These are phyloP conservation scores for Cryptococcus wingfieldii DNA, from an alignment of 1,284 basidiomycete genomes.

Conservation along the genomic window DNA sequence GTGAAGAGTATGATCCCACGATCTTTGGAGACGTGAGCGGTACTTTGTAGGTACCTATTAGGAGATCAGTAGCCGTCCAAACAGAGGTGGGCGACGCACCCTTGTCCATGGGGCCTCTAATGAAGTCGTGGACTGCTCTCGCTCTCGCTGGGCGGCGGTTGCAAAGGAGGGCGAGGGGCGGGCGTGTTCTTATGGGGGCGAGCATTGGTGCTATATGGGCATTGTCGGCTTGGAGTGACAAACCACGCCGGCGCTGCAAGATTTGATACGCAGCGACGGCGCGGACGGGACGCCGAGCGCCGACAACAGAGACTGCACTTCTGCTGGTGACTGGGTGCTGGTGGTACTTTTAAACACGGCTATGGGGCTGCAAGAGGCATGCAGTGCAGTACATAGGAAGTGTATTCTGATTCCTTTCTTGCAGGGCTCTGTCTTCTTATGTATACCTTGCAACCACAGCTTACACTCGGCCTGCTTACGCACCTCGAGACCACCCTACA, in stretches of 20 bases:
- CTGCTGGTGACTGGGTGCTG: too few species aligned
- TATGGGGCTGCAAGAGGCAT: too few species aligned
- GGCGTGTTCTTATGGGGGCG: background rate
- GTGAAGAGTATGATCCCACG: conserved; percentile 68
- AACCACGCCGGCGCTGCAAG: background rate
- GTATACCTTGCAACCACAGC: background rate
- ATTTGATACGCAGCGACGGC: background rate
- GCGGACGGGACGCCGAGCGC: too few species aligned
- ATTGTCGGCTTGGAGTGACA: background rate
- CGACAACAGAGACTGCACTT: too few species aligned
- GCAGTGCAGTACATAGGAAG: too few species aligned
- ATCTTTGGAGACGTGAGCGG: conserved; percentile 49
- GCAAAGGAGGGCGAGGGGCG: background rate
- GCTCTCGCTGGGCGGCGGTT: background rate
- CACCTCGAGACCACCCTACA: background rate
- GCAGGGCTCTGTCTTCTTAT: too few species aligned
- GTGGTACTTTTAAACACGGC: too few species aligned
- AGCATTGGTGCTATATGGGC: background rate
- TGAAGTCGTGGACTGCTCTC: conserved; percentile 26
- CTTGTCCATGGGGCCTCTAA: conserved; percentile 31
- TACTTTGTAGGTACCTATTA: conserved; percentile 41
- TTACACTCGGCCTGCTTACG: background rate
- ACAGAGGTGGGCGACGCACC: conserved; percentile 11
- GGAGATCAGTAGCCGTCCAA: background rate
- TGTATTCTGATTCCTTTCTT: too few species aligned